These are phyloP conservation scores for Phylloboletellus chloephorus DNA, from an alignment of 1,284 basidiomycete species.

Conservation along the genomic window DNA sequence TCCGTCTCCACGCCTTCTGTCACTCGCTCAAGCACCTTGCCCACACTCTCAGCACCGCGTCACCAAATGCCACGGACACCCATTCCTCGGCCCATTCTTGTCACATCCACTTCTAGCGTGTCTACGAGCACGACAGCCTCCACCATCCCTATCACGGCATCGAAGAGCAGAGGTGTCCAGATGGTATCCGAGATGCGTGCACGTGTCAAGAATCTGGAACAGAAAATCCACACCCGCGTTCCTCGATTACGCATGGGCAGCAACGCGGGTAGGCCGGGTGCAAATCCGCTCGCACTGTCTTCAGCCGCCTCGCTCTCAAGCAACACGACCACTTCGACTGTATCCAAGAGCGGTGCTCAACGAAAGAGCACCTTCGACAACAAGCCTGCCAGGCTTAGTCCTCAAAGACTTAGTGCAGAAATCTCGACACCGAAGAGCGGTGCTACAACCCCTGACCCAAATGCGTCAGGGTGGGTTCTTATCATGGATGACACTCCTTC, in stretches of 20 bases:
- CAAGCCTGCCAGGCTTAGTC: slow-evolving; percentile 18
- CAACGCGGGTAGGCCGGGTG: slow-evolving; percentile 47
- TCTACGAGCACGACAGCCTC: slow-evolving; percentile 34
- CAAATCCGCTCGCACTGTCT: slow-evolving; percentile 35
- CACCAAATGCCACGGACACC: slow-evolving; percentile 44
- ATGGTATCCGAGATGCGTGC: slow-evolving; percentile 87
- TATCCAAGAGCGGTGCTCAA: slow-evolving; percentile 16
- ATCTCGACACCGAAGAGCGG: slow-evolving; percentile 40
- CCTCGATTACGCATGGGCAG: slow-evolving; percentile 75
- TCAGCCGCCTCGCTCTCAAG: slow-evolving; percentile 31
- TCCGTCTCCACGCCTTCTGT: slow-evolving; percentile 41
- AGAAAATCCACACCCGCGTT: slow-evolving; percentile 79
- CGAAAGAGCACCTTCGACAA: slow-evolving; percentile 20
- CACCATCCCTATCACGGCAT: slow-evolving; percentile 38
- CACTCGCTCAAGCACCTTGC: slow-evolving; percentile 54
- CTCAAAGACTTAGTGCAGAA: slow-evolving; percentile 33
- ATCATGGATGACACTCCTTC: slow-evolving; percentile 78
- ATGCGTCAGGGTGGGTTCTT: slow-evolving; percentile 73
- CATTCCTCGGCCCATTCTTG: slow-evolving; percentile 40
- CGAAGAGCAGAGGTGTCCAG: slow-evolving; percentile 75
- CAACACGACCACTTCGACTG: slow-evolving; percentile 33
- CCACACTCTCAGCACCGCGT: slow-evolving; percentile 43
- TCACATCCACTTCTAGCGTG: slow-evolving; percentile 37
- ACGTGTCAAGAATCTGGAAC: slow-evolving; percentile 70
- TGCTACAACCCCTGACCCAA: slow-evolving; percentile 46